These are phyloP conservation scores for Oryza longistaminata DNA, from an alignment of 176 grass and related monocot species.

Conservation along the genomic window DNA sequence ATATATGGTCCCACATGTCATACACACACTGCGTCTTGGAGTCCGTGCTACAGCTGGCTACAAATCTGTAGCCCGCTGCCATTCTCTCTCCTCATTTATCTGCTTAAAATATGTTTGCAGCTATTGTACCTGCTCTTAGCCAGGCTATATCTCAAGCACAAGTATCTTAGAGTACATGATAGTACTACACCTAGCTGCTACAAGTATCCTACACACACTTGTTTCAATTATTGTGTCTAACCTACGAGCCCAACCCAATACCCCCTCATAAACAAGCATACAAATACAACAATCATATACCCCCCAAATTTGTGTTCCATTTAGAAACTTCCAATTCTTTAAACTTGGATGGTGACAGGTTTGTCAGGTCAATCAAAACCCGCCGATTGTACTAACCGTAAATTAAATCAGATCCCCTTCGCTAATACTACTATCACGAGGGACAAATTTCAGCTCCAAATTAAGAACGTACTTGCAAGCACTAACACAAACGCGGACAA, in stretches of 20 bases:
- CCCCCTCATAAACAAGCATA: neutral
- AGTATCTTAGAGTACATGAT: neutral
- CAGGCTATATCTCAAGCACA: slow-evolving; percentile 11
- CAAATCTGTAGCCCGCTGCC: too few relatives aligned
- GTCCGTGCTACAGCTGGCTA: too few relatives aligned
- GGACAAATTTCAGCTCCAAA: neutral
- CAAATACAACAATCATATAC: neutral
- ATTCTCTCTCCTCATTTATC: too few relatives aligned
- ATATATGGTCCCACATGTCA: too few relatives aligned
- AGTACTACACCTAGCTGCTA: neutral
- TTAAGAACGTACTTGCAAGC: neutral
- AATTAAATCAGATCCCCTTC: neutral
- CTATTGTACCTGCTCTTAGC: too few relatives aligned
- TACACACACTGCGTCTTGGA: too few relatives aligned
- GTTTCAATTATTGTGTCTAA: neutral
- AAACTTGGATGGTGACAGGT: neutral
- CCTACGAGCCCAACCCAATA: neutral
- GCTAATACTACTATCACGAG: neutral
- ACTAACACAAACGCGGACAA: neutral
- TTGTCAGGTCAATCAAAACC: neutral
- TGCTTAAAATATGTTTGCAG: too few relatives aligned
- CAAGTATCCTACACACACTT: slow-evolving; percentile 18
- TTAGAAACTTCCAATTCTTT: neutral
- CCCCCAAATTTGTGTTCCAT: slow-evolving; percentile 10
- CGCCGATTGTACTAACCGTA: neutral